Percentiles rank a stretch among this genome's conserved stretches.
Evolutionary conservation across 176 grass and related monocot genomes (phyloP).

Genomic region (Puccinellia tenuiflora): DNA sequence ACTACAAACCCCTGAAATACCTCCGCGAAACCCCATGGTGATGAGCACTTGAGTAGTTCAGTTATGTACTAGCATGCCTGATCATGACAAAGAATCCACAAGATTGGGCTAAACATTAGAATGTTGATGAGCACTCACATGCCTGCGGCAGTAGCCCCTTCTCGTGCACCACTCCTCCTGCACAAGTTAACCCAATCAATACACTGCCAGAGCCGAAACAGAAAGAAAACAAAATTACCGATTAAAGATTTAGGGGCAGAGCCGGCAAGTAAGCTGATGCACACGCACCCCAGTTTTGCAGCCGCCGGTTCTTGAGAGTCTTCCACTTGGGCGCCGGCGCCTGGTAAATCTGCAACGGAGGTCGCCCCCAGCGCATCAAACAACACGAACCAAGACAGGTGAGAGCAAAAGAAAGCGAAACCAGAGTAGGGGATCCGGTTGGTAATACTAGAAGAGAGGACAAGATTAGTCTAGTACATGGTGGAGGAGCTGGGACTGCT

Average conservation of each 20-base stretch:
- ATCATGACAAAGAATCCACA: neutral
- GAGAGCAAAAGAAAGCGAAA: neutral
- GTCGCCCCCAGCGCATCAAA: neutral
- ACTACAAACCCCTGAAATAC: neutral
- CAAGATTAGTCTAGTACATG: constrained; percentile 28
- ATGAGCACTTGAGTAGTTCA: neutral
- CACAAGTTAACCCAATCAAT: neutral
- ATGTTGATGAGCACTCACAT: constrained; percentile 41
- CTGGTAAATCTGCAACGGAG: constrained; percentile 59
- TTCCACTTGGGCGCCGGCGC: constrained; percentile 75
- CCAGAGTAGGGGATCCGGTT: neutral
- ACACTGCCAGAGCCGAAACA: neutral
- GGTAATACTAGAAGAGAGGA: neutral
- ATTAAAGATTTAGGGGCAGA: neutral
- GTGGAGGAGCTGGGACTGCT: constrained; percentile 75
- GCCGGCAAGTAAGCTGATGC: neutral
- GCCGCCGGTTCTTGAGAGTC: constrained; percentile 70
- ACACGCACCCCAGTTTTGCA: constrained; percentile 85
- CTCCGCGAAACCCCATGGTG: neutral
- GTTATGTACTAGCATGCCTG: neutral
- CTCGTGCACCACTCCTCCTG: constrained; percentile 87
- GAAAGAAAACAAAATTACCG: neutral
- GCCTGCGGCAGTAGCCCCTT: constrained; percentile 83
- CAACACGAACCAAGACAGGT: neutral
- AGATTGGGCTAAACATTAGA: neutral